phyloP scores from a whole-genome alignment of 805 yeast genomes.

The Hemisphaericaspora nanyangensis region DNA sequence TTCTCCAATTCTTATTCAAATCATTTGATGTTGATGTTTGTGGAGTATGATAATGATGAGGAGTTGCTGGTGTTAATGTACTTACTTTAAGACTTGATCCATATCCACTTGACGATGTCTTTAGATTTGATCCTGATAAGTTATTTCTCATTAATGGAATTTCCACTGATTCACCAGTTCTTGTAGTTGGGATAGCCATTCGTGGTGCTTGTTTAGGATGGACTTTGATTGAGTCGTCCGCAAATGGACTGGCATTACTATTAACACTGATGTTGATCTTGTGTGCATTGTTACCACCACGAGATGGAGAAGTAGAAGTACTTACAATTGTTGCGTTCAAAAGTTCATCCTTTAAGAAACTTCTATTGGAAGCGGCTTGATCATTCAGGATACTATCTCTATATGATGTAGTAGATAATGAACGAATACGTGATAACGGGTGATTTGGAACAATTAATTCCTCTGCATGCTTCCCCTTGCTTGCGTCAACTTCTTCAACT shows the following conservation, averaged over 20 bases:
- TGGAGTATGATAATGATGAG: conserved; percentile 3
- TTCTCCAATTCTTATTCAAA: conserved; percentile 21
- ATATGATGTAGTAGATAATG: conserved; percentile 23
- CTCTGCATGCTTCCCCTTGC: conserved; percentile 10
- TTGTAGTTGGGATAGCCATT: conserved; percentile 79
- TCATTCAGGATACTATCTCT: conserved; percentile 1
- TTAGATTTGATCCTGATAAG: conserved; percentile 12
- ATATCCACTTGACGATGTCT: conserved; percentile 1
- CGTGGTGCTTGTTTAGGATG: conserved; percentile 28
- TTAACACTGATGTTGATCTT: background rate
- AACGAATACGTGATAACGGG: conserved; percentile 25
- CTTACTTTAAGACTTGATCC: conserved; percentile 1
- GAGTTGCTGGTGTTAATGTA: conserved; percentile 1
- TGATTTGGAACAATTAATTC: conserved; percentile 19
- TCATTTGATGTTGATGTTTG: background rate
- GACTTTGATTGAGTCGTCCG: conserved; percentile 12
- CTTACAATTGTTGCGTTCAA: background rate
- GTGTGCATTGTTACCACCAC: background rate
- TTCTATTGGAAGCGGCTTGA: background rate
- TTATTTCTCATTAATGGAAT: conserved; percentile 44
- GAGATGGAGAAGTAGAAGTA: conserved; percentile 5
- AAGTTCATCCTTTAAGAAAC: background rate
- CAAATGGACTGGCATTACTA: background rate
- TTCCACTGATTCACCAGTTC: conserved; percentile 76
- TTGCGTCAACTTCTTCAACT: background rate